These are phyloP conservation scores for Plasmodium fragile DNA, from an alignment of 169 alveolate species.

Conservation along the genomic window DNA sequence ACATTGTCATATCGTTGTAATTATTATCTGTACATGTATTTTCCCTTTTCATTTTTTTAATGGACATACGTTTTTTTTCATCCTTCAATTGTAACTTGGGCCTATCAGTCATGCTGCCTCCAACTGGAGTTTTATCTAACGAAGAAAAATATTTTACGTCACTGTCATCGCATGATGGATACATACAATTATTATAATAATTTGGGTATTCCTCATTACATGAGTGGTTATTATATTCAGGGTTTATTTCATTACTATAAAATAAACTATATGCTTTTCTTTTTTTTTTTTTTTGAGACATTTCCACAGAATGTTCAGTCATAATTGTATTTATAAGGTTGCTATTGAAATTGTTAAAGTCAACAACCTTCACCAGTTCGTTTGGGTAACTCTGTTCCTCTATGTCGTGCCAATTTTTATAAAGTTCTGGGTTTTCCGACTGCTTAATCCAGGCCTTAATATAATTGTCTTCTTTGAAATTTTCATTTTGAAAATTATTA, in stretches of 20 bases:
- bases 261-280: slow-evolving; percentile 74
- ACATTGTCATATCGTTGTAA: neutral
- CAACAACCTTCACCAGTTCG: slow-evolving; percentile 48
- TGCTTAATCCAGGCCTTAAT: slow-evolving; percentile 68
- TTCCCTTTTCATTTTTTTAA: slow-evolving; percentile 57
- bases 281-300: slow-evolving; percentile 17
- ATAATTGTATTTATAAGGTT: slow-evolving; percentile 60
- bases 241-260: slow-evolving; percentile 62
- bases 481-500: slow-evolving; percentile 34
- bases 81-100: neutral
- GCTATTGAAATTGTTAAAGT: slow-evolving; percentile 55
- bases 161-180: slow-evolving; percentile 39
- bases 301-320: slow-evolving; percentile 19
- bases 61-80: slow-evolving; percentile 4
- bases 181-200: slow-evolving; percentile 11
- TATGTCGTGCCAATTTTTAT: slow-evolving; percentile 43
- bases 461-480: slow-evolving; percentile 52
- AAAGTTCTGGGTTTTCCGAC: slow-evolving; percentile 65
- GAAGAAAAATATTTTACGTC: slow-evolving; percentile 14
- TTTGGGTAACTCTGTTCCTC: slow-evolving; percentile 31
- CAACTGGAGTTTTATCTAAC: slow-evolving; percentile 31
- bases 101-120: slow-evolving; percentile 16
- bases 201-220: slow-evolving; percentile 23
- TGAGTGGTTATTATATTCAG: neutral
- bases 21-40: slow-evolving; percentile 37